A percentile compares a stretch with the other conserved stretches of the same genome.
Evolutionary conservation across 148 eudicot species (phyloP).

Genomic region (Cornus florida): DNA sequence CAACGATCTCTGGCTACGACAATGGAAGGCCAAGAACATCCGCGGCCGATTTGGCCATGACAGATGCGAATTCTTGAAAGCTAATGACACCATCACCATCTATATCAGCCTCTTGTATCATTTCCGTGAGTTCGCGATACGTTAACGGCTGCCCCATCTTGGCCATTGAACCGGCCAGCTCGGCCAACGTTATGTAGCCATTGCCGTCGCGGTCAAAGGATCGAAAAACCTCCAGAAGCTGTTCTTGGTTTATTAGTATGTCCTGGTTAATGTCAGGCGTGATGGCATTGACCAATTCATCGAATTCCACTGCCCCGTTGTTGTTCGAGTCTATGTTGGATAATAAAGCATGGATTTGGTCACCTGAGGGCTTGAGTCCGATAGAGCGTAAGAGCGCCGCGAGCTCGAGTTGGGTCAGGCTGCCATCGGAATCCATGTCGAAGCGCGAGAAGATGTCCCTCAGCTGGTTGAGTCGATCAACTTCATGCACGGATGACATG

Average conservation of each 20-base stretch:
- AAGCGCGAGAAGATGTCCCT: constrained; percentile 41
- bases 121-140: constrained; percentile 37
- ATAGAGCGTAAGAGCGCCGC: constrained; percentile 49
- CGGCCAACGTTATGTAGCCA: constrained; percentile 48
- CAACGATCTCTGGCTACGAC: no score
- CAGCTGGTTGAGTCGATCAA: constrained; percentile 34
- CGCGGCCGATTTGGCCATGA: constrained; percentile 50
- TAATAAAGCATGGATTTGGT: constrained; percentile 29
- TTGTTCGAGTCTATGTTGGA: constrained; percentile 37
- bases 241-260: constrained; percentile 21
- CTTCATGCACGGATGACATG: no score
- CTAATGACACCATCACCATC: constrained; percentile 55
- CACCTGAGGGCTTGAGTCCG: constrained; percentile 20
- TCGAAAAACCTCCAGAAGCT: constrained; percentile 30
- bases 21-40: constrained; percentile 22
- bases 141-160: constrained; percentile 58
- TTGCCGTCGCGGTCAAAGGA: constrained; percentile 47
- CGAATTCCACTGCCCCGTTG: constrained; percentile 45
- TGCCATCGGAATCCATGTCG: constrained; percentile 58
- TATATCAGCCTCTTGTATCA: constrained; percentile 39
- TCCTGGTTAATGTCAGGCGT: constrained; percentile 24
- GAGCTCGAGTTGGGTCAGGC: constrained; percentile 46
- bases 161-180: constrained; percentile 56
- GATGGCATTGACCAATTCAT: constrained; percentile 36
- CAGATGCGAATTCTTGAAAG: constrained; percentile 39